Evolutionary conservation across 2,329 filamentous ascomycete species (phyloP).

Genomic region (Penicillium sp.): DNA sequence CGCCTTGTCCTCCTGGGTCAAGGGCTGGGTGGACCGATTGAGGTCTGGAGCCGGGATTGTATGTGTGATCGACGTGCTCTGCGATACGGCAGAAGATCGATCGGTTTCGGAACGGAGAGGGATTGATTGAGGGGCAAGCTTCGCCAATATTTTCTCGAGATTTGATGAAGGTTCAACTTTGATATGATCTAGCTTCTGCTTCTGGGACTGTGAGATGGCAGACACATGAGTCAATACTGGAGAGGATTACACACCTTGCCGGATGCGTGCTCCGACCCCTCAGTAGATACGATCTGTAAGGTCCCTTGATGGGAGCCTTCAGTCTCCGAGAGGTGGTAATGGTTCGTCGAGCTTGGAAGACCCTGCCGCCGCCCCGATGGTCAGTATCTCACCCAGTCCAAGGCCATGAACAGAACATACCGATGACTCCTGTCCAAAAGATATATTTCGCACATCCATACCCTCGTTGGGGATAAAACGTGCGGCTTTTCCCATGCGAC

Average conservation of each 20-base stretch:
- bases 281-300: constrained; percentile 25
- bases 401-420: constrained; percentile 23
- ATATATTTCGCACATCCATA: constrained; percentile 16
- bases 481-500: constrained; percentile 26
- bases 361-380: constrained; percentile 15
- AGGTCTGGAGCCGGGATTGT: constrained; percentile 7
- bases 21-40: constrained; percentile 14
- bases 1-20: constrained; percentile 34
- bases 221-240: background rate
- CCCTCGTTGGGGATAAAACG: constrained; percentile 22
- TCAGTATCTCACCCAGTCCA: background rate
- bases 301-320: constrained; percentile 39
- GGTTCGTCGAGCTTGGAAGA: constrained; percentile 27
- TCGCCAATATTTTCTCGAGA: constrained; percentile 65
- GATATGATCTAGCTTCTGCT: constrained; percentile 50
- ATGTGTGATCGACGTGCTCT: constrained; percentile 18
- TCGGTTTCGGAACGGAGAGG: constrained; percentile 21
- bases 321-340: constrained; percentile 32
- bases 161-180: constrained; percentile 36
- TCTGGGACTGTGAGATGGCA: constrained; percentile 43
- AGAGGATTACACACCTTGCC: constrained; percentile 38
- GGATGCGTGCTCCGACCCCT: constrained; percentile 28
- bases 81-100: constrained; percentile 21
- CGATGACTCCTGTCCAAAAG: constrained; percentile 27
- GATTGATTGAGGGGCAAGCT: constrained; percentile 39